Conservation (phyloP, 192 early-diverging fungal species). For the Coemansia sp. region DNA sequence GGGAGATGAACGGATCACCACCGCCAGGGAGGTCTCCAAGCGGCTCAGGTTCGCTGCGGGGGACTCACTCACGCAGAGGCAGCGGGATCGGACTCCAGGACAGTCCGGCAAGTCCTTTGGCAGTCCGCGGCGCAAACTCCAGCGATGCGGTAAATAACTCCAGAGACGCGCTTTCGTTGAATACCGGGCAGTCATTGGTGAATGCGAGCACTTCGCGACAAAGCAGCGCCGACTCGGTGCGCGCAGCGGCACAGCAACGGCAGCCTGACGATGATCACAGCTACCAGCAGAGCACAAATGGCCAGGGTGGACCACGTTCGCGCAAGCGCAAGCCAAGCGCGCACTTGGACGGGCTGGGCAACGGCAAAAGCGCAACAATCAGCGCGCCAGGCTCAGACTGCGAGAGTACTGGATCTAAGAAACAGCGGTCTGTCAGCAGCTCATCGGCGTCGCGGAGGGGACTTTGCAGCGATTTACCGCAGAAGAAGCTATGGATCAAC, state of each 20-base stretch:
- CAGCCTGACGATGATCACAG: constrained; percentile 9
- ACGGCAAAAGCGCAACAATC: neutral
- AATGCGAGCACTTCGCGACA: constrained; percentile 11
- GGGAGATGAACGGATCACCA: neutral
- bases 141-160: neutral
- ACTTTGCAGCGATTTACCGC: constrained; percentile 19
- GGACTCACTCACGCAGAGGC: constrained; percentile 25
- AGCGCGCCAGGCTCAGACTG: constrained; percentile 3
- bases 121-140: neutral
- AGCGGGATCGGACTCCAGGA: constrained; percentile 3
- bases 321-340: constrained; percentile 37
- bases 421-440: constrained; percentile 16
- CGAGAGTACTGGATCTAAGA: constrained; percentile 18
- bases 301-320: constrained; percentile 5
- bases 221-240: constrained; percentile 13
- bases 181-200: neutral
- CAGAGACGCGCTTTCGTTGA: constrained; percentile 9
- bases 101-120: neutral
- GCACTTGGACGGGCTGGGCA: neutral
- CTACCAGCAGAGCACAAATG: constrained; percentile 1
- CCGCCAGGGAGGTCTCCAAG: constrained; percentile 20
- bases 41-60: neutral
- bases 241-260: neutral
- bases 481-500: constrained; percentile 54
- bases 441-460: neutral